Evolutionary conservation across 2,329 filamentous ascomycete genomes (phyloP).

Genomic region (Trichoderma brevicompactum): DNA sequence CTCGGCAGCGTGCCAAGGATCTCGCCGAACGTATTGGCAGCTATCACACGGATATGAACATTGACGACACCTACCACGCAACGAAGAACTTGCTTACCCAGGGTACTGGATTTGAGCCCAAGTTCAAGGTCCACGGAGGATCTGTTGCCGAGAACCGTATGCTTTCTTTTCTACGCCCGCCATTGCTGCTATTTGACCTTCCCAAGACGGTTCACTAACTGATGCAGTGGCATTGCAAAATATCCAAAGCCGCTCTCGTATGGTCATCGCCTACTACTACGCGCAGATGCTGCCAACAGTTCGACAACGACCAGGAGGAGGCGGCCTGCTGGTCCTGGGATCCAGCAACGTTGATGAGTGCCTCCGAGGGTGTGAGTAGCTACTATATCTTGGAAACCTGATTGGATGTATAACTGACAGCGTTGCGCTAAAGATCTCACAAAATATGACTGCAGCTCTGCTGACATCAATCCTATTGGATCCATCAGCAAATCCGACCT

Average conservation of each 20-base stretch:
- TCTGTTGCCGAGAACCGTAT: slow-evolving; percentile 9
- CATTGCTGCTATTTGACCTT: too few species aligned
- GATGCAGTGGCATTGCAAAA: slow-evolving; percentile 61
- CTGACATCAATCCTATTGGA: slow-evolving; percentile 62
- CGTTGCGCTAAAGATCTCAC: background rate
- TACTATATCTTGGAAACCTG: background rate
- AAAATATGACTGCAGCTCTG: slow-evolving; percentile 54
- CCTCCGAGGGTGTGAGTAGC: slow-evolving; percentile 9
- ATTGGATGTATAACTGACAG: background rate
- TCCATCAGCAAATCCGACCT: slow-evolving; percentile 65
- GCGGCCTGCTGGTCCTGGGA: slow-evolving; percentile 38
- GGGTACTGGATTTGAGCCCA: slow-evolving; percentile 60
- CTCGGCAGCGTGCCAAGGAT: slow-evolving; percentile 62
- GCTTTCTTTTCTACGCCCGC: background rate
- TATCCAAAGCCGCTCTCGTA: slow-evolving; percentile 66
- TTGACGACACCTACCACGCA: slow-evolving; percentile 54
- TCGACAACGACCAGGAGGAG: slow-evolving; percentile 33
- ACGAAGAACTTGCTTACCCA: slow-evolving; percentile 36
- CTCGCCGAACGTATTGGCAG: slow-evolving; percentile 67
- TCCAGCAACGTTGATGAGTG: slow-evolving; percentile 39
- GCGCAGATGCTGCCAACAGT: slow-evolving; percentile 43
- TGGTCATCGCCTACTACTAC: slow-evolving; percentile 53
- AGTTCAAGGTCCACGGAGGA: slow-evolving; percentile 58
- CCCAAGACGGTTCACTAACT: slow-evolving; percentile 21
- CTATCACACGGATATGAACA: slow-evolving; percentile 74